phyloP scores from a whole-genome alignment of 345 rosid genomes.

The Clausena lansium region DNA sequence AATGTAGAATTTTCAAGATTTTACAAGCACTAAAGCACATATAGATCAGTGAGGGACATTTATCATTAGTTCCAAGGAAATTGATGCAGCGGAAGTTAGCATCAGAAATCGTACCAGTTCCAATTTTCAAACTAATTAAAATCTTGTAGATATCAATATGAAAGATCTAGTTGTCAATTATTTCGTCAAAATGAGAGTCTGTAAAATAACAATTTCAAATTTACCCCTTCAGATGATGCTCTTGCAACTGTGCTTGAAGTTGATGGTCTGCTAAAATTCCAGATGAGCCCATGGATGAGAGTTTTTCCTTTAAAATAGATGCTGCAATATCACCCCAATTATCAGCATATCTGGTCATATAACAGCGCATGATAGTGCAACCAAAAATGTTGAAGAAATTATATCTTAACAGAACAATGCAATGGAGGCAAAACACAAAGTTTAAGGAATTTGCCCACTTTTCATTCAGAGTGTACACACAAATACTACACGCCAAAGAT shows the following conservation, averaged over 20 bases:
- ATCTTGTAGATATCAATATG: constrained; percentile 2
- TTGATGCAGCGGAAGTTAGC: too few relatives aligned
- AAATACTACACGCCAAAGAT: background rate
- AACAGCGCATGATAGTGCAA: constrained; percentile 2
- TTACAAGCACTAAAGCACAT: background rate
- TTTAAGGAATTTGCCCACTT: constrained; percentile 10
- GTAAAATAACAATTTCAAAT: constrained; percentile 19
- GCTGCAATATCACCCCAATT: constrained; percentile 55
- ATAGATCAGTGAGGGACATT: background rate
- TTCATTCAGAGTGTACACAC: background rate
- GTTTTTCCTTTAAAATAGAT: constrained; percentile 89
- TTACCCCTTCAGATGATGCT: constrained; percentile 87
- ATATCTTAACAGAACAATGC: background rate
- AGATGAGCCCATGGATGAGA: constrained; percentile 85
- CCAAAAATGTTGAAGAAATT: background rate
- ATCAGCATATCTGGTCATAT: constrained; percentile 30
- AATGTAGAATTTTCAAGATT: background rate
- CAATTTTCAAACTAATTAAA: background rate
- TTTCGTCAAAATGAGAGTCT: background rate
- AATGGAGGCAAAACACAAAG: background rate
- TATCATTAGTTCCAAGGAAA: background rate
- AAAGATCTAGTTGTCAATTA: background rate
- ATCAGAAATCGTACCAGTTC: background rate
- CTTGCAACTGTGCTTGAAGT: constrained; percentile 93
- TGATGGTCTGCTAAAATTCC: constrained; percentile 99